A percentile compares a stretch with the other conserved stretches of the same genome.
phyloP scores from a whole-genome alignment of 768 basidiomycete genomes.

The Holtermannia corniformis region DNA sequence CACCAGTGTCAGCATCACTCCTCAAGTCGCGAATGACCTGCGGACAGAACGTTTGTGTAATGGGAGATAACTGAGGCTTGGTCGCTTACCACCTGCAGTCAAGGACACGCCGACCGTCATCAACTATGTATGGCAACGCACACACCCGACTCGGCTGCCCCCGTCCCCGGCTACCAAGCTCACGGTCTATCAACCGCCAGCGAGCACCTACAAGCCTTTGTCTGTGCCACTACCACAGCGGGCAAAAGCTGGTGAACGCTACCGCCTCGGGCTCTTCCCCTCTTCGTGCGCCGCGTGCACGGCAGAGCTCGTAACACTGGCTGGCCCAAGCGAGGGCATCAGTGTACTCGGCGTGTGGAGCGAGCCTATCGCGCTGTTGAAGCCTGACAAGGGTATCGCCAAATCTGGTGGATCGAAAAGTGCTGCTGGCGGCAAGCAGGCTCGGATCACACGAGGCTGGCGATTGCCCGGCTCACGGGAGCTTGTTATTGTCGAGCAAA shows the following conservation, averaged over 20 bases:
- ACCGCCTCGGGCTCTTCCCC: slow-evolving; percentile 54
- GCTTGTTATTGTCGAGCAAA: slow-evolving; percentile 63
- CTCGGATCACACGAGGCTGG: slow-evolving; percentile 22
- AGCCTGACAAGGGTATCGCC: not conserved
- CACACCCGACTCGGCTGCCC: slow-evolving; percentile 6
- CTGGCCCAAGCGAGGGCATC: too few relatives aligned
- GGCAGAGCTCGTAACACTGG: too few relatives aligned
- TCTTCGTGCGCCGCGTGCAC: too few relatives aligned
- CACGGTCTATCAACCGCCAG: slow-evolving; percentile 57
- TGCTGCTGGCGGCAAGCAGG: slow-evolving; percentile 25
- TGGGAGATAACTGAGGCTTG: not conserved
- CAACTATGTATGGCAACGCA: slow-evolving; percentile 56
- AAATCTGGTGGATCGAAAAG: slow-evolving; percentile 9
- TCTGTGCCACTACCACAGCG: slow-evolving; percentile 55
- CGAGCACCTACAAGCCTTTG: slow-evolving; percentile 66
- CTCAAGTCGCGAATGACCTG: slow-evolving; percentile 81
- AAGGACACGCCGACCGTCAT: slow-evolving; percentile 53
- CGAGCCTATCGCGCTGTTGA: slow-evolving; percentile 26
- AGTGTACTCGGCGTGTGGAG: slow-evolving; percentile 31
- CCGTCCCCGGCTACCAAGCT: slow-evolving; percentile 47
- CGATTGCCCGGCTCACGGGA: not conserved
- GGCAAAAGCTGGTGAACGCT: slow-evolving; percentile 51
- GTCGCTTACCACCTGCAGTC: slow-evolving; percentile 20
- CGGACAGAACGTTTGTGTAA: slow-evolving; percentile 55
- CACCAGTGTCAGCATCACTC: slow-evolving; percentile 45